phyloP scores from a whole-genome alignment of 495 filamentous ascomycete genomes.

The Neurospora tetrasperma region DNA sequence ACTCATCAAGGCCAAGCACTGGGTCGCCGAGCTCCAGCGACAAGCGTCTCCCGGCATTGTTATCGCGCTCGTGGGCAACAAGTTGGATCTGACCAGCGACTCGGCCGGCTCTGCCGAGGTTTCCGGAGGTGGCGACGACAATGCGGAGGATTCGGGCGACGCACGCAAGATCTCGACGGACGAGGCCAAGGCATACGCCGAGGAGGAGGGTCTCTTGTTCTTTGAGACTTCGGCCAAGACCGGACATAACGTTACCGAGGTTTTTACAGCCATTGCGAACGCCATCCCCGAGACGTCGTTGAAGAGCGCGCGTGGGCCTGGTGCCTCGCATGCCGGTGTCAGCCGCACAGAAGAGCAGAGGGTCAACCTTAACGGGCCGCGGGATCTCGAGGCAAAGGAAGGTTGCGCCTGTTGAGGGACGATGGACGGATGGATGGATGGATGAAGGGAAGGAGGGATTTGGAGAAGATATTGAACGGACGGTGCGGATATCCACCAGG shows the following conservation, averaged over 20 bases:
- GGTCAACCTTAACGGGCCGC: slow-evolving; percentile 57
- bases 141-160: slow-evolving; percentile 57
- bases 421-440: not conserved
- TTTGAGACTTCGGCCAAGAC: slow-evolving; percentile 98
- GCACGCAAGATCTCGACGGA: slow-evolving; percentile 76
- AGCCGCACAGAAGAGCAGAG: slow-evolving; percentile 51
- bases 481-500: not conserved
- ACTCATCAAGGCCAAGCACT: slow-evolving; percentile 92
- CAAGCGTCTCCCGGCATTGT: slow-evolving; percentile 98
- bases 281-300: slow-evolving; percentile 92
- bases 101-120: slow-evolving; percentile 31
- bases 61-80: slow-evolving; percentile 95
- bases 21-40: slow-evolving; percentile 95
- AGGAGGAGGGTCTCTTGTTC: slow-evolving; percentile 87
- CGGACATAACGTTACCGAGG: slow-evolving; percentile 82
- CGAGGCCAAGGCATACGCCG: slow-evolving; percentile 87
- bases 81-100: slow-evolving; percentile 74
- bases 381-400: slow-evolving; percentile 64
- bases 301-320: slow-evolving; percentile 68
- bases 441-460: not conserved
- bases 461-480: not conserved
- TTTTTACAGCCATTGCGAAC: slow-evolving; percentile 97
- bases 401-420: slow-evolving; percentile 72
- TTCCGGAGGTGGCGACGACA: slow-evolving; percentile 17
- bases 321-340: slow-evolving; percentile 44